Evolutionary conservation across 2,329 filamentous ascomycete species (phyloP).

Genomic region (Colletotrichum echinochloae): DNA sequence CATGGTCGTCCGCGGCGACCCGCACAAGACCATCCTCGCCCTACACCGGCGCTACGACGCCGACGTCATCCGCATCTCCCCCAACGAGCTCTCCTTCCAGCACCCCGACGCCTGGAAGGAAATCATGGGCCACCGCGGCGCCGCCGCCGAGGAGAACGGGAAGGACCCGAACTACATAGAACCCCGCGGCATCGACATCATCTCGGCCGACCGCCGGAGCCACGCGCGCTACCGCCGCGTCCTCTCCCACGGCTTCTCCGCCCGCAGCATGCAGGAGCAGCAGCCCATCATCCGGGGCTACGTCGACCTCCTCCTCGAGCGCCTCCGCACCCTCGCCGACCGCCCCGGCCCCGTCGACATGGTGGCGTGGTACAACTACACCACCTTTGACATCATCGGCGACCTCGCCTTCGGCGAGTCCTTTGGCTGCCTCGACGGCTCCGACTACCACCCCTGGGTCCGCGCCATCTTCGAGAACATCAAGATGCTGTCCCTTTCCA

Average conservation of each 20-base stretch:
- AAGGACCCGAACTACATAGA: conserved; percentile 17
- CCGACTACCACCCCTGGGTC: conserved; percentile 38
- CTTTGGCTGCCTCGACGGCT: conserved; percentile 46
- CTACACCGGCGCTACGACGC: conserved; percentile 45
- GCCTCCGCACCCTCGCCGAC: conserved; percentile 48
- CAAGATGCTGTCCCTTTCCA: conserved; percentile 4
- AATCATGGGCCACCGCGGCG: conserved; percentile 50
- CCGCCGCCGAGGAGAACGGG: conserved; percentile 23
- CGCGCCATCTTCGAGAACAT: conserved; percentile 42
- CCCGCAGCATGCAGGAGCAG: conserved; percentile 45
- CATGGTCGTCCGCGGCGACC: conserved; percentile 42
- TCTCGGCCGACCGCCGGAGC: conserved; percentile 20
- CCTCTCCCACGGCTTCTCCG: conserved; percentile 45
- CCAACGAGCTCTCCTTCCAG: conserved; percentile 55
- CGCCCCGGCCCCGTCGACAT: conserved; percentile 42
- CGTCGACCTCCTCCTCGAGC: conserved; percentile 53
- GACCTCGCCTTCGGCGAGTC: conserved; percentile 48
- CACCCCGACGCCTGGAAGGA: conserved; percentile 52
- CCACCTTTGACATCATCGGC: conserved; percentile 49
- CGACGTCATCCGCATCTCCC: conserved; percentile 53
- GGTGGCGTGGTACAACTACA: conserved; percentile 45
- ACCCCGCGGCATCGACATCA: conserved; percentile 41
- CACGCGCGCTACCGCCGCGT: conserved; percentile 39
- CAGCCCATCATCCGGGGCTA: conserved; percentile 51
- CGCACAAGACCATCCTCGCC: conserved; percentile 45